Conservation (phyloP, 2,329 filamentous ascomycete genomes). For the Colletotrichum noveboracense region DNA sequence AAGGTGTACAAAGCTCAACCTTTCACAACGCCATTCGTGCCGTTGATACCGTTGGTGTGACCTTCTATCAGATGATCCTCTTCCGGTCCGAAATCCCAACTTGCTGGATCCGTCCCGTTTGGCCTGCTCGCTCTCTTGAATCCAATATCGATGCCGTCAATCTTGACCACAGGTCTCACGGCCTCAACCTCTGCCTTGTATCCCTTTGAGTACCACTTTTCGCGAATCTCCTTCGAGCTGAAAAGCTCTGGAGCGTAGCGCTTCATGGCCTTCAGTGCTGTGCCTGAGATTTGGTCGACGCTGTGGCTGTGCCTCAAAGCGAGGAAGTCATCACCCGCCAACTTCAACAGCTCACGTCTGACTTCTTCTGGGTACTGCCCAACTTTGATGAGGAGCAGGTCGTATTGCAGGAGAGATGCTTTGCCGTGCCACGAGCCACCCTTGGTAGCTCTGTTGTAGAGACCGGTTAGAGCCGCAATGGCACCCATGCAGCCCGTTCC, state of each 20-base stretch:
- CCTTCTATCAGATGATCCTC: slow-evolving; percentile 30
- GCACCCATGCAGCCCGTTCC: slow-evolving; percentile 76
- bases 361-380: slow-evolving; percentile 61
- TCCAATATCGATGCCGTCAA: slow-evolving; percentile 48
- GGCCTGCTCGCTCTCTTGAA: slow-evolving; percentile 48
- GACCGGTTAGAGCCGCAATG: slow-evolving; percentile 67
- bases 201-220: slow-evolving; percentile 51
- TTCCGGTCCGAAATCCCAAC: slow-evolving; percentile 58
- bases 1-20: background rate
- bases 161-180: slow-evolving; percentile 49
- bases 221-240: slow-evolving; percentile 47
- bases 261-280: slow-evolving; percentile 61
- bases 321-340: slow-evolving; percentile 59
- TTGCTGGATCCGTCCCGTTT: slow-evolving; percentile 63
- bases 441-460: slow-evolving; percentile 64
- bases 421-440: slow-evolving; percentile 73
- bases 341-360: slow-evolving; percentile 54
- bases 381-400: slow-evolving; percentile 67
- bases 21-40: background rate
- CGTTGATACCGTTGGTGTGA: background rate
- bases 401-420: slow-evolving; percentile 70
- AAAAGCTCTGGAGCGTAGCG: slow-evolving; percentile 60
- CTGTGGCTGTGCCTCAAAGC: slow-evolving; percentile 64
- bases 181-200: slow-evolving; percentile 45
- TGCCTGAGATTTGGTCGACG: slow-evolving; percentile 68